These are phyloP conservation scores for Pterocarpus macrocarpus DNA, from an alignment of 306 rosid species.

Conservation along the genomic window DNA sequence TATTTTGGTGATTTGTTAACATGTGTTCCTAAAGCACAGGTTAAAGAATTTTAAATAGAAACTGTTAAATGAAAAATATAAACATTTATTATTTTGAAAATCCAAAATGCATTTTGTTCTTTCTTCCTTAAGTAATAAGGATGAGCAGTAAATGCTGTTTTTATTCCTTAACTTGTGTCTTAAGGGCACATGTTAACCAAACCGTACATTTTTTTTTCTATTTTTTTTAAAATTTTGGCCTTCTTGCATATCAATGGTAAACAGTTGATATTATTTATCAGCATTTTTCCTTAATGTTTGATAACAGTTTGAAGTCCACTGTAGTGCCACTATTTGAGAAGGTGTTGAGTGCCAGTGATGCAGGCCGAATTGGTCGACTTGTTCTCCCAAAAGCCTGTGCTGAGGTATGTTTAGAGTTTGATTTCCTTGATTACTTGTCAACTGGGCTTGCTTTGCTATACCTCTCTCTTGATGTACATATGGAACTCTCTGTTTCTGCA, in stretches of 20 bases:
- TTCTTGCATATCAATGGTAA: slow-evolving; percentile 33
- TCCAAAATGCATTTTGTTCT: no score
- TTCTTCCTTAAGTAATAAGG: no score
- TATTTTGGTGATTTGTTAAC: neutral
- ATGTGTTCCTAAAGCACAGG: neutral
- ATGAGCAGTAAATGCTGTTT: no score
- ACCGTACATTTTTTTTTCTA: slow-evolving; percentile 1
- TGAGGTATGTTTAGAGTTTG: slow-evolving; percentile 68
- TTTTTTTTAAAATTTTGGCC: neutral
- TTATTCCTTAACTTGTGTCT: no score
- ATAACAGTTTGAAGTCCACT: slow-evolving; percentile 84
- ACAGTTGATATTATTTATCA: slow-evolving; percentile 1
- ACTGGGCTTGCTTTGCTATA: slow-evolving; percentile 15
- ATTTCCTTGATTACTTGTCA: slow-evolving; percentile 32
- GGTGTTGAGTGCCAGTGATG: slow-evolving; percentile 97
- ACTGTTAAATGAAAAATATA: neutral
- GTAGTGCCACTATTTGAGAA: slow-evolving; percentile 96
- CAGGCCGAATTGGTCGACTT: slow-evolving; percentile 98
- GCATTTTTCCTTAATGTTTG: slow-evolving; percentile 66
- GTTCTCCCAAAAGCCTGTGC: slow-evolving; percentile 99
- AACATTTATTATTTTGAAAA: no score
- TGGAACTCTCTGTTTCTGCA: slow-evolving; percentile 14
- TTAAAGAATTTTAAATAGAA: neutral
- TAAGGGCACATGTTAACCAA: neutral
- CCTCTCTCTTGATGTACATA: neutral